Conservation (phyloP, 2,329 filamentous ascomycete genomes). For the Eurotiales sp. region DNA sequence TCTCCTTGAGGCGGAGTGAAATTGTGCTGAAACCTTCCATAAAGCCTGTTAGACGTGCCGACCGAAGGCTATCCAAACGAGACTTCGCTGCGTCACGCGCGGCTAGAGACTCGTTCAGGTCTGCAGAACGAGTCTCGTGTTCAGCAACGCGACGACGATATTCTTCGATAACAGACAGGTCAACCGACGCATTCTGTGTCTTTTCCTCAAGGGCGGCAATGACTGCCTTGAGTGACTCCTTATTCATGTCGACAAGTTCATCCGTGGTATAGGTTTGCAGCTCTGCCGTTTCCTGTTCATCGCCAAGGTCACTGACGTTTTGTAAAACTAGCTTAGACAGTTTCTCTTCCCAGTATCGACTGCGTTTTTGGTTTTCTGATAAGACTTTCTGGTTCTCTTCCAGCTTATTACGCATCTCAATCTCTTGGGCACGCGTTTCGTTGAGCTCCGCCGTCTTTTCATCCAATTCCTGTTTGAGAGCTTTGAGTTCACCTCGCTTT, state of each 20-base stretch:
- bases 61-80: slow-evolving; percentile 85
- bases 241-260: slow-evolving; percentile 61
- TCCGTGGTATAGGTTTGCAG: slow-evolving; percentile 77
- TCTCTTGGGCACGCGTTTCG: slow-evolving; percentile 81
- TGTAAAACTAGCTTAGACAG: slow-evolving; percentile 78
- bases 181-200: slow-evolving; percentile 81
- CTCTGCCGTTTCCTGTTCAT: slow-evolving; percentile 43
- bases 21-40: slow-evolving; percentile 97
- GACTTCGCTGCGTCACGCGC: slow-evolving; percentile 85
- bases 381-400: slow-evolving; percentile 93
- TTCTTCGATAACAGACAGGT: slow-evolving; percentile 82
- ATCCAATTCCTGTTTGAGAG: slow-evolving; percentile 80
- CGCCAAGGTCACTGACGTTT: slow-evolving; percentile 68
- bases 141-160: slow-evolving; percentile 84
- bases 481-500: slow-evolving; percentile 75
- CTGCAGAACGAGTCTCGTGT: slow-evolving; percentile 73
- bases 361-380: slow-evolving; percentile 76
- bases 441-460: slow-evolving; percentile 83
- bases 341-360: slow-evolving; percentile 86
- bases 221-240: slow-evolving; percentile 58
- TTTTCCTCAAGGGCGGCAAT: slow-evolving; percentile 67
- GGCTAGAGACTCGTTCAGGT: slow-evolving; percentile 72
- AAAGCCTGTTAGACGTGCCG: slow-evolving; percentile 88
- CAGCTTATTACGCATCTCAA: slow-evolving; percentile 97
- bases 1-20: slow-evolving; percentile 92